Base-by-base conservation (phyloP, 352 stramenopile species). In the Saprolegnia diclina region DNA sequence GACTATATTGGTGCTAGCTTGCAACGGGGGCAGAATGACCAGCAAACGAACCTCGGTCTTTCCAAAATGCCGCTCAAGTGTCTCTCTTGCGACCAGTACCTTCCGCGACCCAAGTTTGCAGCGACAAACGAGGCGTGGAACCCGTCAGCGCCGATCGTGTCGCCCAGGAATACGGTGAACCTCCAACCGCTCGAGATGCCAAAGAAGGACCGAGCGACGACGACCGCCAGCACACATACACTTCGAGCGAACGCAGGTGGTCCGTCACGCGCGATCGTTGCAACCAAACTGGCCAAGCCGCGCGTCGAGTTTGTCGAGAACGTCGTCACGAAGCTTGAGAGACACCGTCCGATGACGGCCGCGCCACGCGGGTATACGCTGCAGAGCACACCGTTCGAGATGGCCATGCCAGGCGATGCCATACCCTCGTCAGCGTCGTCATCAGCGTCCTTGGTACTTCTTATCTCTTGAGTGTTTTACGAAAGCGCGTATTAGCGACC, bases 271-370 rank as follows among this genome's bases (percentile, higher is more conserved):
- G 44, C 57, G 7, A 45, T 45, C 38, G 38, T 14, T 16, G 14
- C 7, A 45, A 7, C 7, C 14, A 16, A 16, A 45, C 38, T 45
- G 7, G 7, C 38, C 38, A 45, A 45, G n/a, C n/a, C n/a, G n/a
- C n/a, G n/a, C n/a, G 37, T 54, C 37, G 32, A 65, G 24, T 65
- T 65, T 65, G 57, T 65, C 5, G 32, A 65, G 22, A 38, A 65
- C 32, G 18, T 50, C 29, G 57, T 48, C 10, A 18, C 40, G 11
- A 52, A 54, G 18, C 18, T 65, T 14, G 38, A 45, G 38, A 45
- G 14, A 14, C 38, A 45, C 38, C 38, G 38, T 7, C 38, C 38
- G 38, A 7, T 45, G 38, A 45, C 7, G 7, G 38, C 38, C 7
- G 38, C 38, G 7, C 38, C 38, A 45, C 38, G 38, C 7, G 38